phyloP scores from a whole-genome alignment of 148 eudicot species.

The Vaccinium darrowii region DNA sequence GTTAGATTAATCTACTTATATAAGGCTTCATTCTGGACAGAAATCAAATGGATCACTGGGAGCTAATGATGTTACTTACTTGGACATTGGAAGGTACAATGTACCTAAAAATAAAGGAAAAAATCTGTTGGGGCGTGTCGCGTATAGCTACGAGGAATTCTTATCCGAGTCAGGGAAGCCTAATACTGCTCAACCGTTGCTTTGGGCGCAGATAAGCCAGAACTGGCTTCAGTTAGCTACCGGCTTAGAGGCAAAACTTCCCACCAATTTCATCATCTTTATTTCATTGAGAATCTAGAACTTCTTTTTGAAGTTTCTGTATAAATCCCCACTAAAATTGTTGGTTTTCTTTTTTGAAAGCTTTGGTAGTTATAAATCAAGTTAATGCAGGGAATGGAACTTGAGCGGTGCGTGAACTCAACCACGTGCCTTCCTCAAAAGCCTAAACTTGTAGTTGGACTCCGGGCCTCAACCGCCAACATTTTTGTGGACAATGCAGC shows the following conservation, averaged over 20 bases:
- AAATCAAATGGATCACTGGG: slow-evolving; percentile 15
- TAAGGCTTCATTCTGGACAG: slow-evolving; percentile 7
- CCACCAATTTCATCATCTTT: not conserved
- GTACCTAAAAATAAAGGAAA: slow-evolving; percentile 8
- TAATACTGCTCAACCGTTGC: slow-evolving; percentile 10
- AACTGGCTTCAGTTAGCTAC: slow-evolving; percentile 24
- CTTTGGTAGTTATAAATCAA: not conserved
- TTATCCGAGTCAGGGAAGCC: slow-evolving; percentile 17
- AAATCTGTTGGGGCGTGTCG: slow-evolving; percentile 21
- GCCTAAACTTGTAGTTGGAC: slow-evolving; percentile 29
- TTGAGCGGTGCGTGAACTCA: slow-evolving; percentile 24
- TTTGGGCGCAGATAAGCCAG: slow-evolving; percentile 15
- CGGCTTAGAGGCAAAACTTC: slow-evolving; percentile 11
- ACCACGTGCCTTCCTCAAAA: slow-evolving; percentile 17
- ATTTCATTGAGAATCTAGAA: not conserved
- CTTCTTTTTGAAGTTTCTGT: not conserved
- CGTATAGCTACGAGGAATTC: slow-evolving; percentile 17
- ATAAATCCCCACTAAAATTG: not conserved
- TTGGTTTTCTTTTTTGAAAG: not conserved
- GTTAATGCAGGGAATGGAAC: slow-evolving; percentile 22
- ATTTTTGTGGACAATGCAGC: slow-evolving; percentile 33
- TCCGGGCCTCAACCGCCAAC: slow-evolving; percentile 25
- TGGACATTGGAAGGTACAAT: slow-evolving; percentile 21
- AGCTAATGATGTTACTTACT: slow-evolving; percentile 14
- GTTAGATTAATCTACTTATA: not conserved